Conservation (phyloP, 1,284 basidiomycete genomes). For the Lentinula novae-zelandiae region DNA sequence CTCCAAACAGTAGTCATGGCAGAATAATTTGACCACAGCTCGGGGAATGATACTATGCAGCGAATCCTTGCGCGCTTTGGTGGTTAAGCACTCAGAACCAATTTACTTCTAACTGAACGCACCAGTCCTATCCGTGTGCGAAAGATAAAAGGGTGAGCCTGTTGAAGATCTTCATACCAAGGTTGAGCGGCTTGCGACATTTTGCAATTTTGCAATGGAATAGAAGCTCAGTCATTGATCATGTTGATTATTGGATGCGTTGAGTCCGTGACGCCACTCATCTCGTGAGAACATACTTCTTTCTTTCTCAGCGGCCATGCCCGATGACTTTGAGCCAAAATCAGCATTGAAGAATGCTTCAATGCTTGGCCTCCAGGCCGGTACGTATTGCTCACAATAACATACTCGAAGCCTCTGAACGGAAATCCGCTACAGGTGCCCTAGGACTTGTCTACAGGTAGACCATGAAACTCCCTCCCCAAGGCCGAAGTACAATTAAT, state of each 20-base stretch:
- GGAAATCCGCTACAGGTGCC: slow-evolving; percentile 41
- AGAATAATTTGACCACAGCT: slow-evolving; percentile 30
- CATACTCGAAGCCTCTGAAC: background rate
- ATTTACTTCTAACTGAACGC: background rate
- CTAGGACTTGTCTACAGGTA: slow-evolving; percentile 57
- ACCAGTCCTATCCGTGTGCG: slow-evolving; percentile 7
- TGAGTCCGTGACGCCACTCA: slow-evolving; percentile 8
- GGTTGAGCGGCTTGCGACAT: slow-evolving; percentile 18
- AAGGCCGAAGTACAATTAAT: background rate
- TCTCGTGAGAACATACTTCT: slow-evolving; percentile 7
- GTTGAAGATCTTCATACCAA: slow-evolving; percentile 37
- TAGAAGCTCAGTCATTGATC: background rate
- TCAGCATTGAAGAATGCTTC: slow-evolving; percentile 28
- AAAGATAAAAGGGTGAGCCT: slow-evolving; percentile 35
- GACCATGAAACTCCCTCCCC: background rate
- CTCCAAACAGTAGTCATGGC: background rate
- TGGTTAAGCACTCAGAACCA: background rate
- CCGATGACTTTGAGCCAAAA: slow-evolving; percentile 53
- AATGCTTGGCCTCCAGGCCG: slow-evolving; percentile 12
- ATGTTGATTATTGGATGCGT: background rate
- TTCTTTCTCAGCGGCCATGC: slow-evolving; percentile 25
- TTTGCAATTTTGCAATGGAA: background rate
- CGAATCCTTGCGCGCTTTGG: slow-evolving; percentile 2
- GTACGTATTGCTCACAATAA: slow-evolving; percentile 2
- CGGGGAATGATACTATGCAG: slow-evolving; percentile 52